These are phyloP conservation scores for Hypoxylon fragiforme DNA, from an alignment of 495 filamentous ascomycete genomes.

Conservation along the genomic window DNA sequence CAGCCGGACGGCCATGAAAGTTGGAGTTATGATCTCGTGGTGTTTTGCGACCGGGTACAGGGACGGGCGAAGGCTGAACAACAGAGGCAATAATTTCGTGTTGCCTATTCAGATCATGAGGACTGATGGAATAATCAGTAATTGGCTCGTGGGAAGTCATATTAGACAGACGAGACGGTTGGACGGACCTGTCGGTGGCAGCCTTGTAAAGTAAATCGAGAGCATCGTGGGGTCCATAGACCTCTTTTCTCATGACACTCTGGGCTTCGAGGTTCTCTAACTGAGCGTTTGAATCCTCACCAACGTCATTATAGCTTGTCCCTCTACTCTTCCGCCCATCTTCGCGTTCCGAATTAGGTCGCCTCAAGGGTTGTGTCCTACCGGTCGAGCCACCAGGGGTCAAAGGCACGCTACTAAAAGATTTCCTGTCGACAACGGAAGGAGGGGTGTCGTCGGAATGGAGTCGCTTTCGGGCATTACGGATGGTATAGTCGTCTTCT, in stretches of 20 bases:
- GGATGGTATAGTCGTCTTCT: slow-evolving; percentile 57
- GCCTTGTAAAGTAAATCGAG: slow-evolving; percentile 71
- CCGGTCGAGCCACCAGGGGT: slow-evolving; percentile 67
- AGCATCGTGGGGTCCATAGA: slow-evolving; percentile 72
- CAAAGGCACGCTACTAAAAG: slow-evolving; percentile 55
- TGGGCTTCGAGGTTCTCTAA: slow-evolving; percentile 63
- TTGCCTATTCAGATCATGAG: slow-evolving; percentile 32
- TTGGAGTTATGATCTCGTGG: slow-evolving; percentile 22
- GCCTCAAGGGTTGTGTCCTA: slow-evolving; percentile 57
- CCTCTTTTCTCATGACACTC: slow-evolving; percentile 62
- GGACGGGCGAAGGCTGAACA: slow-evolving; percentile 32
- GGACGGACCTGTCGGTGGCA: slow-evolving; percentile 59
- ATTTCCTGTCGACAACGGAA: slow-evolving; percentile 46
- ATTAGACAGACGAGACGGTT: slow-evolving; percentile 19
- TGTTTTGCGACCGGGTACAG: slow-evolving; percentile 28
- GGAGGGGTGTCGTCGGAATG: slow-evolving; percentile 45
- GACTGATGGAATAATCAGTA: slow-evolving; percentile 34
- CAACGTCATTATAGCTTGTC: slow-evolving; percentile 33
- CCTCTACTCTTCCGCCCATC: slow-evolving; percentile 19
- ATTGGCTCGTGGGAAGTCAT: slow-evolving; percentile 8
- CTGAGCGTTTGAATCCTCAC: slow-evolving; percentile 48
- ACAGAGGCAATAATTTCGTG: slow-evolving; percentile 32
- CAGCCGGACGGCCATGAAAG: slow-evolving; percentile 21
- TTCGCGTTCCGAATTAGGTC: slow-evolving; percentile 45
- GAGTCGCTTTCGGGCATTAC: slow-evolving; percentile 58